A percentile compares a stretch with the other conserved stretches of the same genome.
Conservation (phyloP, 768 basidiomycete species). For the Kwoniella europaea region DNA sequence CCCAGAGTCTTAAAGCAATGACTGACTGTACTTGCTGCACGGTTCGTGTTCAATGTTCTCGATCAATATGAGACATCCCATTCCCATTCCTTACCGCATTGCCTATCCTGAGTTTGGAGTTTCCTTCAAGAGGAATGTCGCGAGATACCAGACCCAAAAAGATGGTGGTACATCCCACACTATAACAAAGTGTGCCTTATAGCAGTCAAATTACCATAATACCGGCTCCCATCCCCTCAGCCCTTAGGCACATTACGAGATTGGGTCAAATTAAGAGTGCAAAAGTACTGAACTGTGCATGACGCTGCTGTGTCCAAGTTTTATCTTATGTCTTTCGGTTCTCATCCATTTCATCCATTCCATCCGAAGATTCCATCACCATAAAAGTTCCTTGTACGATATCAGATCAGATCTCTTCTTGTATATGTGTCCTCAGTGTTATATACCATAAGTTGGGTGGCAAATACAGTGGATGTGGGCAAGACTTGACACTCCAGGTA, state of each 20-base stretch:
- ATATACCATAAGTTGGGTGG: background rate
- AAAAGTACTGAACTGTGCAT: background rate
- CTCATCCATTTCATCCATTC: constrained; percentile 1
- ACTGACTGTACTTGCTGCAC: background rate
- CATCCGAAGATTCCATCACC: too few relatives aligned
- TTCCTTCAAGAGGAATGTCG: background rate
- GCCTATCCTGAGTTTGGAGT: too few relatives aligned
- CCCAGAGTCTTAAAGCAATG: too few relatives aligned
- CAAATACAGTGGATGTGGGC: background rate
- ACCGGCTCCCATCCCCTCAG: constrained; percentile 1
- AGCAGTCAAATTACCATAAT: constrained; percentile 8
- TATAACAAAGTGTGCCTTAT: background rate
- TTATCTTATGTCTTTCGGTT: constrained; percentile 5
- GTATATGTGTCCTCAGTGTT: too few relatives aligned
- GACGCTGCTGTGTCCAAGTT: background rate
- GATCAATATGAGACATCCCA: constrained; percentile 1
- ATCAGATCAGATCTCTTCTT: too few relatives aligned
- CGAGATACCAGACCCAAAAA: background rate
- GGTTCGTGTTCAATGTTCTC: background rate
- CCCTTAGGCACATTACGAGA: background rate
- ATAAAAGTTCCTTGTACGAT: too few relatives aligned
- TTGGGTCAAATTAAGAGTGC: background rate
- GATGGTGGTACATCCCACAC: background rate
- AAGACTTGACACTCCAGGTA: background rate
- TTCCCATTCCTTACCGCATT: too few relatives aligned